Conservation (phyloP, 441 rosid genomes). For the Adansonia madagascariensis region DNA sequence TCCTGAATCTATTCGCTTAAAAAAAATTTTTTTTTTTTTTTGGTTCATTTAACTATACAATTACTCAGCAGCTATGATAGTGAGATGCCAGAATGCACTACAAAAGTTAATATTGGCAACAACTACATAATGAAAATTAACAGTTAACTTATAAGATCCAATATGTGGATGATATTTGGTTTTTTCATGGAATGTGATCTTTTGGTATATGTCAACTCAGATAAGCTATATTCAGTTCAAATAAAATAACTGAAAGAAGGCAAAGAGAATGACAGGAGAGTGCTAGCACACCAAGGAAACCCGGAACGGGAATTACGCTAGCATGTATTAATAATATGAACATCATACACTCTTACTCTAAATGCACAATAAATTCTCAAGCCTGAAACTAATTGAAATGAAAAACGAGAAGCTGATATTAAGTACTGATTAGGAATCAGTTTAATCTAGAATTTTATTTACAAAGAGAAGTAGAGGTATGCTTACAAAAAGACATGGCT, state of each 20-base stretch:
- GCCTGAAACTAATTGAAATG: neutral
- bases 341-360: neutral
- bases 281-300: neutral
- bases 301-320: conserved; percentile 10
- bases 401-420: neutral
- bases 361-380: neutral
- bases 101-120: neutral
- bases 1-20: neutral
- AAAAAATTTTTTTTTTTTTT: neutral
- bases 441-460: neutral
- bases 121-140: neutral
- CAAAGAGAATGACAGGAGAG: neutral
- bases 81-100: neutral
- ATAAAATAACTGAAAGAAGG: neutral
- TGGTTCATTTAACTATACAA: neutral
- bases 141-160: neutral
- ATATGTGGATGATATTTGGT: neutral
- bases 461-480: neutral
- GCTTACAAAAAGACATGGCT: neutral
- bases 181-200: conserved; percentile 2
- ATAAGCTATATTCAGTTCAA: neutral
- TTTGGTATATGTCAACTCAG: neutral
- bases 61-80: neutral
- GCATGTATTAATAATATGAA: conserved; percentile 13
- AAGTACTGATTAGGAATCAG: neutral